Base-by-base conservation (phyloP, 1,139 yeast genomes). In the Protomyces gravidus region DNA sequence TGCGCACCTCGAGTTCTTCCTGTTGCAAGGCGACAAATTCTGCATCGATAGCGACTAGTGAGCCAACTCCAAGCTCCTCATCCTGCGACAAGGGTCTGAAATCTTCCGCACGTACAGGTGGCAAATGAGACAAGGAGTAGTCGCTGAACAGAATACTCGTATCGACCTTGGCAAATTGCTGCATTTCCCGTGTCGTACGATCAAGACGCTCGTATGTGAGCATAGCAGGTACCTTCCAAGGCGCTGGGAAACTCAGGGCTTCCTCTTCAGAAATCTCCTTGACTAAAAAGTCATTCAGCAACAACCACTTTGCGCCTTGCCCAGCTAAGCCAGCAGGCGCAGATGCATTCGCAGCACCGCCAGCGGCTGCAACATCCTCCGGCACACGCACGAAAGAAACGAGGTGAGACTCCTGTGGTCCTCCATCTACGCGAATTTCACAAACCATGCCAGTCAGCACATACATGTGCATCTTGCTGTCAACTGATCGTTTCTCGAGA, bases 221-320 rank as follows among this genome's bases (percentile, higher is more conserved):
- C 49, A 88, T 75, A 17, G 86, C 83, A 0, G 97, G 96, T 40
- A 82, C 82, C 69, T 92, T 94, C 96, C 97, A 90, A 72, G 83
- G 76, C 49, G 77, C 77, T 1, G 83, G 75, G 59, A 89, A 75
- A 68, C 89, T 81, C 59, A 89, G 76, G 52, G 84, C 89, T 57
- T 85, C 89, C 25, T 75, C 76, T 65, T 84, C 87, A 0, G 85
- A 78, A 1, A 94, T 78, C 25, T 84, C 84, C 70, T 83, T 80
- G n/a, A 89, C 97, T 66, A 92, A 75, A 71, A 90, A 94, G 71
- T 94, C 97, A 69, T 94, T 94, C 71, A 94, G 89, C 67, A 94
- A 72, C 66, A 79, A 82, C 98, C 99, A 94, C 59, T 76, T 76
- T 55, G 64, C 63, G 25, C 59, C 62, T 11, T 51, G 61, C 11